Conservation (phyloP, 139 green algal species). For the Prasinococcaceae sp. region DNA sequence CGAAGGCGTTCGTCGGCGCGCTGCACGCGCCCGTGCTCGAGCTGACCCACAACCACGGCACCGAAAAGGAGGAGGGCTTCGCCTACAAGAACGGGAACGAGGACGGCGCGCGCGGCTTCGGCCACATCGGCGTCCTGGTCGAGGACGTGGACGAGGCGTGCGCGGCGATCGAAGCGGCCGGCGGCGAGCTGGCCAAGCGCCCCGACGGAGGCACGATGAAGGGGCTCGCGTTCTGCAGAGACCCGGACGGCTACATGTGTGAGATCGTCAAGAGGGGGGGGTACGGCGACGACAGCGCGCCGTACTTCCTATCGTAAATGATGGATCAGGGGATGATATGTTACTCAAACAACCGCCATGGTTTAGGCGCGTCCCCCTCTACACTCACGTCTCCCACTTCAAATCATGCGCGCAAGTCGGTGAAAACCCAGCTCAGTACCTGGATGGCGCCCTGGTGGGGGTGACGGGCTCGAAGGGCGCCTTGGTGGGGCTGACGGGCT, state of each 20-base stretch:
- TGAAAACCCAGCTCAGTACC: too few species aligned
- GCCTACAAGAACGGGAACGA: slow-evolving; percentile 11
- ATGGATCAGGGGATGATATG: too few species aligned
- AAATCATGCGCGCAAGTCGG: too few species aligned
- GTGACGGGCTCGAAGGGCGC: too few species aligned
- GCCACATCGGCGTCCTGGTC: slow-evolving; percentile 19
- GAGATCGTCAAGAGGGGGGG: slow-evolving; percentile 13
- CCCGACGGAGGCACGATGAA: slow-evolving; percentile 8
- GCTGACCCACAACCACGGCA: slow-evolving; percentile 84
- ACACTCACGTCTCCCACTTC: too few species aligned
- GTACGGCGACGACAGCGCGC: neutral
- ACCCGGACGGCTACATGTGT: slow-evolving; percentile 15
- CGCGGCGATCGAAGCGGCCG: slow-evolving; percentile 2
- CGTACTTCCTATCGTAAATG: too few species aligned
- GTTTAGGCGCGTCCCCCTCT: too few species aligned
- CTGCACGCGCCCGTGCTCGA: slow-evolving; percentile 30
- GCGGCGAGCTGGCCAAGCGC: neutral
- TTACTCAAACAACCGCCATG: too few species aligned
- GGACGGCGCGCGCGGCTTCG: neutral
- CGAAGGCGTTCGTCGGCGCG: neutral
- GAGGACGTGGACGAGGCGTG: slow-evolving; percentile 12
- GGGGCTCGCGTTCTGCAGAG: slow-evolving; percentile 14
- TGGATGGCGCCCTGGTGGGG: too few species aligned
- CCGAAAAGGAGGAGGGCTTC: slow-evolving; percentile 55
- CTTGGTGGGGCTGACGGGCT: too few species aligned